A percentile compares a stretch with the other conserved stretches of the same genome.
Conservation (phyloP, 2,329 filamentous ascomycete genomes). For the Hypoxylon sp. region DNA sequence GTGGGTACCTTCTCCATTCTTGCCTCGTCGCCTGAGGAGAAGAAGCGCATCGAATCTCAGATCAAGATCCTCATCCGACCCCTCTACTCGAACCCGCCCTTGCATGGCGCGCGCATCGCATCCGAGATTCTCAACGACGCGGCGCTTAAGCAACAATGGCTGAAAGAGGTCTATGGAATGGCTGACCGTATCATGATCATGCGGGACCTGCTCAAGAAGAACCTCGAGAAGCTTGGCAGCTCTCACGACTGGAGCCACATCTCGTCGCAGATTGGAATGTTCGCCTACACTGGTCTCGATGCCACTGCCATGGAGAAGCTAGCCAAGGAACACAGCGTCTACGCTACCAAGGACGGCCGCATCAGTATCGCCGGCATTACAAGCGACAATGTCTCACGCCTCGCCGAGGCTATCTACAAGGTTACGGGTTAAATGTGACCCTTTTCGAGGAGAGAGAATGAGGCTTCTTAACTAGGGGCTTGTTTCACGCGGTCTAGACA, state of each 20-base stretch:
- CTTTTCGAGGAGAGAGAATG: neutral
- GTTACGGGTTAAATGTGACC: slow-evolving; percentile 73
- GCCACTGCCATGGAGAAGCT: slow-evolving; percentile 92
- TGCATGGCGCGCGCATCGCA: slow-evolving; percentile 96
- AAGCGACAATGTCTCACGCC: slow-evolving; percentile 80
- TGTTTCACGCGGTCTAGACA: slow-evolving; percentile 11
- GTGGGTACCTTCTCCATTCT: slow-evolving; percentile 97
- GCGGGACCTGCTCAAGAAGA: slow-evolving; percentile 93
- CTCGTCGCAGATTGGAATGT: slow-evolving; percentile 99
- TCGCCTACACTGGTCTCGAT: slow-evolving; percentile 95
- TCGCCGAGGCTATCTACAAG: slow-evolving; percentile 88
- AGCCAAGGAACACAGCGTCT: slow-evolving; percentile 96
- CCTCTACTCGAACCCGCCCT: slow-evolving; percentile 97
- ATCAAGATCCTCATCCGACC: slow-evolving; percentile 98
- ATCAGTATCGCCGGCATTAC: slow-evolving; percentile 91
- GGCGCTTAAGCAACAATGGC: slow-evolving; percentile 91
- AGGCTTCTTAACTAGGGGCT: slow-evolving; percentile 1
- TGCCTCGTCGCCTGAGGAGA: slow-evolving; percentile 87
- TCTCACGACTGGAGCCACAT: slow-evolving; percentile 99
- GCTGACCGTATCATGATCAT: slow-evolving; percentile 99
- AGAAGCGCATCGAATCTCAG: slow-evolving; percentile 96
- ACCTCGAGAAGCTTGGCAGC: slow-evolving; percentile 94
- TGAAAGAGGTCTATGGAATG: slow-evolving; percentile 97
- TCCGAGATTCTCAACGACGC: slow-evolving; percentile 91
- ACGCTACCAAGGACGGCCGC: slow-evolving; percentile 92